Evolutionary conservation across 768 basidiomycete genomes (phyloP).

Genomic region (Xanthoconium purpureum): DNA sequence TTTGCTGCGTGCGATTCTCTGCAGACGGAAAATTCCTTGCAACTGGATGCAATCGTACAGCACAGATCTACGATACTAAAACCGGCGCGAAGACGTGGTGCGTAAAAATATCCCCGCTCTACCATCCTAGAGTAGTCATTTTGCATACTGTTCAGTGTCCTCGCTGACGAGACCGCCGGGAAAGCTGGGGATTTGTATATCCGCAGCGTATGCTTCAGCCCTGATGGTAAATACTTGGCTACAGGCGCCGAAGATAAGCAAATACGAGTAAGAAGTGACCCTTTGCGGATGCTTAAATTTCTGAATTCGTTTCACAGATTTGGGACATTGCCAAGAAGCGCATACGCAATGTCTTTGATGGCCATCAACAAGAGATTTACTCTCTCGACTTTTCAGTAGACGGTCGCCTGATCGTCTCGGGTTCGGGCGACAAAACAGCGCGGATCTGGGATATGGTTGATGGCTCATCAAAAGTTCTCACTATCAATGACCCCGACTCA

Average conservation of each 20-base stretch:
- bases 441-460: slow-evolving; percentile 66
- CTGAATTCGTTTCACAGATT: slow-evolving; percentile 49
- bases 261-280: slow-evolving; percentile 62
- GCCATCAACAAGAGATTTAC: slow-evolving; percentile 92
- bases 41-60: slow-evolving; percentile 94
- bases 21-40: slow-evolving; percentile 91
- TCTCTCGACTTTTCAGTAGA: slow-evolving; percentile 90
- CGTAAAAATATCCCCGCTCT: slow-evolving; percentile 22
- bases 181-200: slow-evolving; percentile 86
- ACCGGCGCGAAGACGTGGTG: slow-evolving; percentile 84
- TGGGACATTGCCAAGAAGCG: slow-evolving; percentile 86
- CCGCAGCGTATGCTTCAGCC: slow-evolving; percentile 77
- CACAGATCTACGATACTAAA: slow-evolving; percentile 92
- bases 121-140: slow-evolving; percentile 6
- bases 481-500: slow-evolving; percentile 48
- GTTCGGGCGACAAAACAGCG: slow-evolving; percentile 74
- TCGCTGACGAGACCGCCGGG: slow-evolving; percentile 71
- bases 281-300: background rate
- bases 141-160: slow-evolving; percentile 46
- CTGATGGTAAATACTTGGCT: slow-evolving; percentile 67
- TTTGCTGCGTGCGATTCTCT: slow-evolving; percentile 91
- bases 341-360: slow-evolving; percentile 78
- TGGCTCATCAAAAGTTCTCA: slow-evolving; percentile 33
- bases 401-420: slow-evolving; percentile 82
- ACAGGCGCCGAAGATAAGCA: slow-evolving; percentile 90